phyloP scores from a whole-genome alignment of 768 basidiomycete genomes.

The Lactarius hatsudake region DNA sequence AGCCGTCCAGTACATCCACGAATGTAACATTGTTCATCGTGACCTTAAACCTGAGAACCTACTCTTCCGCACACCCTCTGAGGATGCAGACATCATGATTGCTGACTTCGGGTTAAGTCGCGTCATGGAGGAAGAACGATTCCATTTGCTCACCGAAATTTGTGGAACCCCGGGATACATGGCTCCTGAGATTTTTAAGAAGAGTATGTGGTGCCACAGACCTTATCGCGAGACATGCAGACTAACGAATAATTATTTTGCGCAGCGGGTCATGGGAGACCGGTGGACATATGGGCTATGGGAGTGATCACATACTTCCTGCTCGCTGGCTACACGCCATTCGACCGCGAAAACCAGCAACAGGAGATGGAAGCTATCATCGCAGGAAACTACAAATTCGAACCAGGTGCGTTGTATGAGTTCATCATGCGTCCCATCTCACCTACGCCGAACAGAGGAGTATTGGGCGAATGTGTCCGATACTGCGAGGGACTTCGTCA shows the following conservation, averaged over 20 bases:
- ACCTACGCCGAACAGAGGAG: conserved; percentile 46
- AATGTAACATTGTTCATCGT: conserved; percentile 89
- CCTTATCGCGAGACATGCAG: neutral
- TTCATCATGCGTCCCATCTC: neutral
- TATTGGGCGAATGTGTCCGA: conserved; percentile 86
- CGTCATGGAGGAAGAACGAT: conserved; percentile 87
- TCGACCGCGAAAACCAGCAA: conserved; percentile 85
- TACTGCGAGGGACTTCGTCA: conserved; percentile 81
- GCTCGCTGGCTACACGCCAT: conserved; percentile 92
- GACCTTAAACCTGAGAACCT: conserved; percentile 99
- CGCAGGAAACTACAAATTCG: conserved; percentile 88
- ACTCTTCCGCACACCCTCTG: conserved; percentile 83
- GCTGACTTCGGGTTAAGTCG: conserved; percentile 95
- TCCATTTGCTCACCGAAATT: conserved; percentile 86
- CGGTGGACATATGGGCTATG: conserved; percentile 97
- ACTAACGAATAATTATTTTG: conserved; percentile 7
- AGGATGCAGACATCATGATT: conserved; percentile 94
- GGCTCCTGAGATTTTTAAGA: conserved; percentile 96
- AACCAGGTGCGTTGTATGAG: conserved; percentile 47
- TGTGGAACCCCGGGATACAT: conserved; percentile 96
- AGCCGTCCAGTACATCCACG: conserved; percentile 90
- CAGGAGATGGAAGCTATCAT: conserved; percentile 97
- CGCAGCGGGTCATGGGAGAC: conserved; percentile 86
- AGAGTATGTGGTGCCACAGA: conserved; percentile 51
- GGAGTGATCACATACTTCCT: conserved; percentile 98